These are phyloP conservation scores for Panicum virgatum DNA, from an alignment of 202 grass and related monocot genomes.

Conservation along the genomic window DNA sequence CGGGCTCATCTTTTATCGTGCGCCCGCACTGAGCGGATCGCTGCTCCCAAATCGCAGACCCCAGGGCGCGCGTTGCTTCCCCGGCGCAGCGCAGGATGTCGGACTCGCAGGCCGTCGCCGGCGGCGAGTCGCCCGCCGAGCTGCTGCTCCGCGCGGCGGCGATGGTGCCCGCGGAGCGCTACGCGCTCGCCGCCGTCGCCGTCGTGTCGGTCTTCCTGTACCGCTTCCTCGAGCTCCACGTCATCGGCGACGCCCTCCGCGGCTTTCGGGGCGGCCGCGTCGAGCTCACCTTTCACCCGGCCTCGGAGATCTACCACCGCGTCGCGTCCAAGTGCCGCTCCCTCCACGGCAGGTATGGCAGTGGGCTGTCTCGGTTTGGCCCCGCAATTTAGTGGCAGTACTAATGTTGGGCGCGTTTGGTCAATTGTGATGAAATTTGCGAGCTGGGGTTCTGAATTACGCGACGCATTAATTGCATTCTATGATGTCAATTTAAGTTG, in stretches of 20 bases:
- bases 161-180: constrained; percentile 47
- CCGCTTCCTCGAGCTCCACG: constrained; percentile 80
- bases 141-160: constrained; percentile 59
- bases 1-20: neutral
- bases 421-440: neutral
- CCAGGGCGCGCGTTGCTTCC: neutral
- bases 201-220: constrained; percentile 44
- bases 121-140: constrained; percentile 42
- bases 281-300: constrained; percentile 75
- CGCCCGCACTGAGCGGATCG: neutral
- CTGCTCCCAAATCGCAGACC: neutral
- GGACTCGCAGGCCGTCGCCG: constrained; percentile 11
- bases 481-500: neutral
- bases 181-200: constrained; percentile 44
- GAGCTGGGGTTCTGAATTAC: neutral
- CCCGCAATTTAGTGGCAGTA: neutral
- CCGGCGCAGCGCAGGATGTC: constrained; percentile 10
- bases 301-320: constrained; percentile 81
- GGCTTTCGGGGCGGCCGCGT: constrained; percentile 69
- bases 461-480: neutral
- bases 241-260: constrained; percentile 57
- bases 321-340: constrained; percentile 75
- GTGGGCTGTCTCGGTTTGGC: neutral
- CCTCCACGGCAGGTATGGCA: constrained; percentile 74
- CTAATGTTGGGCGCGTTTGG: neutral